Evolutionary conservation across 768 basidiomycete genomes (phyloP).

Genomic region (Mycena indigotica): DNA sequence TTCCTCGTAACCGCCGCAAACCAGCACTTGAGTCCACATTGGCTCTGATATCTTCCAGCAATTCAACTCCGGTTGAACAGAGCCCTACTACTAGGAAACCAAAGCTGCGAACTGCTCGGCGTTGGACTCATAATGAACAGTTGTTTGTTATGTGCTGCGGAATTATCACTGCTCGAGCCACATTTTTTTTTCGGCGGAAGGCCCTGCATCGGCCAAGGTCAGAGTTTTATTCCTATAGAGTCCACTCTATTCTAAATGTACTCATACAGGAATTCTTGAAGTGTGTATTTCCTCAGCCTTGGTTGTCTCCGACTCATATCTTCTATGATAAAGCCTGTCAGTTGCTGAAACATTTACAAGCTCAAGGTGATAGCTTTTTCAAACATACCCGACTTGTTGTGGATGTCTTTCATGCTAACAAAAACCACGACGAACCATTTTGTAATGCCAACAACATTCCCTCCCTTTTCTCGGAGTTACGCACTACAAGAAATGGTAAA

Average conservation of each 20-base stretch:
- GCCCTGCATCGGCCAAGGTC: not conserved
- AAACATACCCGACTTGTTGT: not conserved
- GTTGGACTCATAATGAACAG: conserved; percentile 24
- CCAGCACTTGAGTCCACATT: not conserved
- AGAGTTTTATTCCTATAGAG: not conserved
- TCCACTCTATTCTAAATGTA: not conserved
- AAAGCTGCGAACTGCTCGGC: not conserved
- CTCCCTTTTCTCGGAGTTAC: conserved; percentile 33
- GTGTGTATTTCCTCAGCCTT: not conserved
- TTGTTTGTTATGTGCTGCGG: not conserved
- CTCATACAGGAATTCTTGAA: not conserved
- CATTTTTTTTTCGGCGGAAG: not conserved
- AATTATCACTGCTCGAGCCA: not conserved
- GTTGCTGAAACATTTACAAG: conserved; percentile 1
- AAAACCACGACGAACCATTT: not conserved
- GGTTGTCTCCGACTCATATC: conserved; percentile 11
- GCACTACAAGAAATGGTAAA: conserved; percentile 4
- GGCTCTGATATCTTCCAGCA: not conserved
- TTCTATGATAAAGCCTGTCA: conserved; percentile 27
- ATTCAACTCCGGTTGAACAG: not conserved
- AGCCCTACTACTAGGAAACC: not conserved
- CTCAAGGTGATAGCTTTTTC: not conserved
- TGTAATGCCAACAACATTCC: conserved; percentile 5
- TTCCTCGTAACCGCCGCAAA: not conserved
- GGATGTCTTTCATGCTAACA: conserved; percentile 5